A percentile compares a stretch with the other conserved stretches of the same genome.
These are phyloP conservation scores for Rhizoclosmatium globosum DNA, from an alignment of 192 early-diverging fungal genomes.

Conservation along the genomic window DNA sequence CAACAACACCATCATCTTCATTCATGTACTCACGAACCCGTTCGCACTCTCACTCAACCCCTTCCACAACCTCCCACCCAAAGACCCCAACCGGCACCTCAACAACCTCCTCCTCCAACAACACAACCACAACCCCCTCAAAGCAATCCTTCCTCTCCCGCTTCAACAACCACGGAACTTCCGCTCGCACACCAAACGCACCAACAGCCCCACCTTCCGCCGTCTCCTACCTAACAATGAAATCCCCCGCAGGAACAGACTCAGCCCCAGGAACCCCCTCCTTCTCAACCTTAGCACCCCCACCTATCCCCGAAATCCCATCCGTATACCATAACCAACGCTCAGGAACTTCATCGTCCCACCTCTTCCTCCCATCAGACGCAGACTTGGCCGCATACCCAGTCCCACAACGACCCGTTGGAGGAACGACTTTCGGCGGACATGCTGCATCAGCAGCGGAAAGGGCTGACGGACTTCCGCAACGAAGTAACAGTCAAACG, in stretches of 20 bases:
- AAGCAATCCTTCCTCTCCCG: not conserved
- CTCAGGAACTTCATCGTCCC: not conserved
- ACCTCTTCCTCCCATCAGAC: slow-evolving; percentile 7
- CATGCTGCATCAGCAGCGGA: not conserved
- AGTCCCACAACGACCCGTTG: not conserved
- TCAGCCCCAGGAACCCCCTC: not conserved
- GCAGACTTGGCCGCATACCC: slow-evolving; percentile 20
- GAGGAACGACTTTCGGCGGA: no score
- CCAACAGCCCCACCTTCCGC: slow-evolving; percentile 19
- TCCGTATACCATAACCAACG: not conserved
- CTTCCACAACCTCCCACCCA: not conserved
- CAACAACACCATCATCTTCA: not conserved
- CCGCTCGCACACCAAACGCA: slow-evolving; percentile 22
- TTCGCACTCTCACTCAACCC: not conserved
- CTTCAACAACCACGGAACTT: not conserved
- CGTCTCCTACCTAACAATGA: slow-evolving; percentile 21
- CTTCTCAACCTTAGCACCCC: not conserved
- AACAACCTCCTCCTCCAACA: not conserved
- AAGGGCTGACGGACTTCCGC: not conserved
- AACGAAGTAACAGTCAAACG: no score
- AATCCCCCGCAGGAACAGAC: not conserved
- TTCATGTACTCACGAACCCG: not conserved
- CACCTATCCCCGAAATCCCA: slow-evolving; percentile 26
- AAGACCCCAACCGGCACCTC: not conserved
- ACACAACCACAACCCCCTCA: not conserved